Percentiles rank a stretch among this genome's conserved stretches.
Evolutionary conservation across 768 basidiomycete species (phyloP).

Genomic region (Tremella fuciformis): DNA sequence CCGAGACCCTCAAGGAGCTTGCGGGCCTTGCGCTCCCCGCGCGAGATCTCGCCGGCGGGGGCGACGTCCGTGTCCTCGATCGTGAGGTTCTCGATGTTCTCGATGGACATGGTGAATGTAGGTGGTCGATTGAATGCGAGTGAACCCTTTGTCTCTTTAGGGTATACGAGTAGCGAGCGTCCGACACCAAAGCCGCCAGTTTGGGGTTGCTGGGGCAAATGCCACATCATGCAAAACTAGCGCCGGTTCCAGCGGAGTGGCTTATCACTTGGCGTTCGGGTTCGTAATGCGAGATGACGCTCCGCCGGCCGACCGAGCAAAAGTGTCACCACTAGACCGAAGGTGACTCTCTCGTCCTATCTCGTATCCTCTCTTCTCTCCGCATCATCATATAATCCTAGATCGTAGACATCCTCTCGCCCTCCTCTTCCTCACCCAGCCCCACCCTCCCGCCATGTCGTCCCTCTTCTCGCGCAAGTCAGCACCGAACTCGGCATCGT

Average conservation of each 20-base stretch:
- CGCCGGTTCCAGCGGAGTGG: not conserved
- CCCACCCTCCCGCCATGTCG: constrained; percentile 30
- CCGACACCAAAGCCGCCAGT: constrained; percentile 8
- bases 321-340: no score
- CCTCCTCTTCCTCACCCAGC: not conserved
- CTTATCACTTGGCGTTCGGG: no score
- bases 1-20: constrained; percentile 83
- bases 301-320: no score
- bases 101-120: constrained; percentile 57
- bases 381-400: constrained; percentile 1
- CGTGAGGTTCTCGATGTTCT: constrained; percentile 55
- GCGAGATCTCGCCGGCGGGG: constrained; percentile 74
- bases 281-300: no score
- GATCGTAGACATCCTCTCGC: not conserved
- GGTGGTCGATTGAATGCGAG: constrained; percentile 6
- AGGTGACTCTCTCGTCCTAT: no score
- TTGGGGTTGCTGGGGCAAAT: constrained; percentile 1
- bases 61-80: constrained; percentile 61
- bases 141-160: constrained; percentile 3
- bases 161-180: constrained; percentile 1
- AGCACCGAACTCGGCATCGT: constrained; percentile 31
- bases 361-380: constrained; percentile 2
- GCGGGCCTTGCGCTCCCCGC: constrained; percentile 90
- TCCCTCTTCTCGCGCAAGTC: constrained; percentile 34
- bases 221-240: constrained; percentile 7